A percentile compares a stretch with the other conserved stretches of the same genome.
Conservation (phyloP, 768 basidiomycete species). For the Nidularia pulvinata region DNA sequence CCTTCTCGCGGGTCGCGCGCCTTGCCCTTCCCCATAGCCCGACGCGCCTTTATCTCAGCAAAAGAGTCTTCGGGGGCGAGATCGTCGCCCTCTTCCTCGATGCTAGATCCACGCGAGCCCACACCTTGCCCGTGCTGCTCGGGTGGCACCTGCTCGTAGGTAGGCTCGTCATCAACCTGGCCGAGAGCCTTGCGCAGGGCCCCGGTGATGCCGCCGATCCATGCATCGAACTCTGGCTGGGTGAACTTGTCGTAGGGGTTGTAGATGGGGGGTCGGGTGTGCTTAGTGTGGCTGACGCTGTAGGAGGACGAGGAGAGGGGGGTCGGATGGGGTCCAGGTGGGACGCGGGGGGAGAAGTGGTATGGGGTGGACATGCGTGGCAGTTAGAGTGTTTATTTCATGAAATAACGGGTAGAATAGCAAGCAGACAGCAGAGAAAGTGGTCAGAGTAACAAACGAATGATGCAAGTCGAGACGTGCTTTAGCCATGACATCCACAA, state of each 20-base stretch:
- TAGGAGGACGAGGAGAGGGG: conserved; percentile 12
- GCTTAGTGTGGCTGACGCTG: conserved; percentile 9
- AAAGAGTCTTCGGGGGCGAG: conserved; percentile 53
- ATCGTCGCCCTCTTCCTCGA: conserved; percentile 21
- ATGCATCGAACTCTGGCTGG: conserved; percentile 66
- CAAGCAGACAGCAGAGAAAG: no score
- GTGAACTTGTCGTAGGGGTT: conserved; percentile 80
- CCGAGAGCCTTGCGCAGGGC: conserved; percentile 59
- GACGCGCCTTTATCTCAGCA: conserved; percentile 48
- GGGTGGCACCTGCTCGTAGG: conserved; percentile 10
- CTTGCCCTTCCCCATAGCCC: conserved; percentile 48
- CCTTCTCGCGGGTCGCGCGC: conserved; percentile 63
- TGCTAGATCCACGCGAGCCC: conserved; percentile 6
- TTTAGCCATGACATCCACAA: no score
- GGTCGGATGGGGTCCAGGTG: conserved; percentile 16
- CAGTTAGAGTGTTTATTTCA: neutral
- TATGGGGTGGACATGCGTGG: conserved; percentile 4
- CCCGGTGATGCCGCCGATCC: conserved; percentile 64
- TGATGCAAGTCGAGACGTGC: no score
- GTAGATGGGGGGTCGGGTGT: conserved; percentile 47
- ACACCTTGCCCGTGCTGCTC: conserved; percentile 6
- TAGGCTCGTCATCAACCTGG: conserved; percentile 26
- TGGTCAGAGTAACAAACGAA: no score
- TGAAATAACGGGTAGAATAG: no score
- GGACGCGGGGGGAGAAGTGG: conserved; percentile 4